These are phyloP conservation scores for Calophaca sinica DNA, from an alignment of 306 rosid species.

Conservation along the genomic window DNA sequence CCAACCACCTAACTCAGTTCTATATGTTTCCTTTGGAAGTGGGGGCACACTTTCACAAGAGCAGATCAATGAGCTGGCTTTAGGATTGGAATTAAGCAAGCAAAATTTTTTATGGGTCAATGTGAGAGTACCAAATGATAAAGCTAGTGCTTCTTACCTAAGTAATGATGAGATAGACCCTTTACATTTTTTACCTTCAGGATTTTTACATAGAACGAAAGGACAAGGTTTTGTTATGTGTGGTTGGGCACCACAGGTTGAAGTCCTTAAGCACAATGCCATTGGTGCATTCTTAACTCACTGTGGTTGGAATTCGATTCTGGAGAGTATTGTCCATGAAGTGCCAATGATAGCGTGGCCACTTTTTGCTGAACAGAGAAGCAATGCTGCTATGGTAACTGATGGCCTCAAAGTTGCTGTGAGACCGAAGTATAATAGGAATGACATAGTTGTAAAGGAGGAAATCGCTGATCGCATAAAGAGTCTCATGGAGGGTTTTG, in stretches of 20 bases:
- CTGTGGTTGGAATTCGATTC: constrained; percentile 57
- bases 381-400: constrained; percentile 43
- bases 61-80: constrained; percentile 51
- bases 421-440: constrained; percentile 23
- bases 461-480: constrained; percentile 43
- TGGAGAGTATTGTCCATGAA: constrained; percentile 50
- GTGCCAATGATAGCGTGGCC: constrained; percentile 57
- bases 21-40: constrained; percentile 55
- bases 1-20: constrained; percentile 45
- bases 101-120: constrained; percentile 51
- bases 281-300: constrained; percentile 49
- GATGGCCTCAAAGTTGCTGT: constrained; percentile 50
- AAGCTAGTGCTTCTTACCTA: constrained; percentile 44
- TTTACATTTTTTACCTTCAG: constrained; percentile 44
- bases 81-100: constrained; percentile 52
- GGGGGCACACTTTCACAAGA: constrained; percentile 53
- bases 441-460: constrained; percentile 46
- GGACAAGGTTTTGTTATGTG: constrained; percentile 40
- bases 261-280: constrained; percentile 45
- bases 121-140: constrained; percentile 45
- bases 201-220: constrained; percentile 47
- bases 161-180: constrained; percentile 24
- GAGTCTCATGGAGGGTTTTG: constrained; percentile 47
- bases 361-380: constrained; percentile 54
- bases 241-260: constrained; percentile 55